Base-by-base conservation (phyloP, 768 basidiomycete genomes). In the Fomitopsis serialis region DNA sequence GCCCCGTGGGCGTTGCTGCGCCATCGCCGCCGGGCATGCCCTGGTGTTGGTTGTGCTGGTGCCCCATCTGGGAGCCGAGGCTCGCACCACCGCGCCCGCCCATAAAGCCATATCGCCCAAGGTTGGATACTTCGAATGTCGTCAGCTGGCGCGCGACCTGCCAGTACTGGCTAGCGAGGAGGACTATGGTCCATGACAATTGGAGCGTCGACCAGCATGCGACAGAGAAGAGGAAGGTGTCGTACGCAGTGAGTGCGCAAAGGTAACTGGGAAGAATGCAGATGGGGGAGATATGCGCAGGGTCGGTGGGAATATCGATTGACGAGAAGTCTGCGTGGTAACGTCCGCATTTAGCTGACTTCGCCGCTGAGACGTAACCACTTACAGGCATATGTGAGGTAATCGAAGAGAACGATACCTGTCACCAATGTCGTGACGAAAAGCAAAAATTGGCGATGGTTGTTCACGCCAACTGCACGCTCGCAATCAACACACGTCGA, bases 91-190 rank as follows among this genome's bases (percentile, higher is more conserved):
- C 89, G 37, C 91, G 84, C 0, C 95, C 95, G 35, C 97, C 96
- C 92, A 99, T 96, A 73, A 86, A 98, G 12, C 97, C 96, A 63
- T 86, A 98, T 44, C 96, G 81, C 2, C 96, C 93, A 2, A 98
- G 82, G 64, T 99, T 99, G 54, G 86, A 87, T 2, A 98, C 92
- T 65, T 99, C 96, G 51, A 95, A 78, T 0, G 96, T 98, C 1
- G 96, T 99, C 81, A 98, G 92, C 64, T 98, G 95, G 23, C 87
- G 81, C 2, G 87, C 81, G 50, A 98, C 83, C 69, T 99, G 97
- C 90, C 91, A 96, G 46, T 85, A 74, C 62, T 99, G 96, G 3
- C 85, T 84, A 43, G 78, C 81, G 45, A 97, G 84, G 27, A 98
- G 85, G 52, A 98, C 78, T 46, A 80, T 69, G 1, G 97, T 98